These are phyloP conservation scores for Thelonectria discophora DNA, from an alignment of 2,329 filamentous ascomycete species.

Conservation along the genomic window DNA sequence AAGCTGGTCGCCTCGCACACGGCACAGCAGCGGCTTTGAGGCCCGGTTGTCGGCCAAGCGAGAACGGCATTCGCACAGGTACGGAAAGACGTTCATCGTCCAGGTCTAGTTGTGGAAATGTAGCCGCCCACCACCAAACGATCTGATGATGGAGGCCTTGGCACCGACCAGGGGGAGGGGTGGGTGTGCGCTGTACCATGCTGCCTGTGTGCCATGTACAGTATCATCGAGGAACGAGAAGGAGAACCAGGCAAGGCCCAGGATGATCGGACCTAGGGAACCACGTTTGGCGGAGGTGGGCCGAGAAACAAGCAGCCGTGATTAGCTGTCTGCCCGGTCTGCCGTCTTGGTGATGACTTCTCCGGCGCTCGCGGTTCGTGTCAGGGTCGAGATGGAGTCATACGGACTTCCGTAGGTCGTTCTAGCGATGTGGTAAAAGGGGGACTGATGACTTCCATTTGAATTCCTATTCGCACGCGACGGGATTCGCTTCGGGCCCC, in stretches of 20 bases:
- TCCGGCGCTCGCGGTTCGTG: not conserved
- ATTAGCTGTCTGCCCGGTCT: slow-evolving; percentile 4
- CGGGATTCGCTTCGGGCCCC: not conserved
- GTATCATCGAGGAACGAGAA: not conserved
- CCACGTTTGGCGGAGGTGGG: slow-evolving; percentile 14
- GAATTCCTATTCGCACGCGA: too few species aligned
- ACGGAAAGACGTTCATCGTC: not conserved
- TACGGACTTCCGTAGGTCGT: slow-evolving; percentile 2
- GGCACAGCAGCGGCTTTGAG: not conserved
- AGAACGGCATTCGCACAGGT: not conserved
- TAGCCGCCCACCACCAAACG: not conserved
- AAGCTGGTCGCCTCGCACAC: not conserved
- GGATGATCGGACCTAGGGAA: slow-evolving; percentile 23
- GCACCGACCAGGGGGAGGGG: not conserved
- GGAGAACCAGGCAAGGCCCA: slow-evolving; percentile 1
- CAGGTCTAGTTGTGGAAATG: slow-evolving; percentile 1
- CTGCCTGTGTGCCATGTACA: too few species aligned
- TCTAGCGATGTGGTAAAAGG: slow-evolving; percentile 13
- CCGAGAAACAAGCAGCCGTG: slow-evolving; percentile 10
- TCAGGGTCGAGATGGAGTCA: slow-evolving; percentile 28
- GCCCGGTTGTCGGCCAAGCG: not conserved
- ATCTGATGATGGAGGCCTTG: slow-evolving; percentile 13
- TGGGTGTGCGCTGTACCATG: not conserved
- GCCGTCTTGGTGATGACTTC: not conserved
- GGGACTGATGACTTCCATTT: not conserved